These are phyloP conservation scores for Neocallimastix lanati DNA, from an alignment of 192 early-diverging fungal species.

Conservation along the genomic window DNA sequence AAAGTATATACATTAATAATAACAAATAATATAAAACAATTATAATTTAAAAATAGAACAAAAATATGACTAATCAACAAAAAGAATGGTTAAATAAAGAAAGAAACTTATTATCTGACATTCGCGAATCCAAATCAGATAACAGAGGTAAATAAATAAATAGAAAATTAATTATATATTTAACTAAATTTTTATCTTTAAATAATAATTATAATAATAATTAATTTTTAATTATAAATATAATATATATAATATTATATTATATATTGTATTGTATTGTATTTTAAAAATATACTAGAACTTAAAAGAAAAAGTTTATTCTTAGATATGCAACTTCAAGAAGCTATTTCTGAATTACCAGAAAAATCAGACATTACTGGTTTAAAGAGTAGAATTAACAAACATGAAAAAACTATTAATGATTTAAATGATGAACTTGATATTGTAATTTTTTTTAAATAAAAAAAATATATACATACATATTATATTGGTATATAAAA, in stretches of 20 bases:
- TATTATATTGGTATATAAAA: no score
- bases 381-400: not conserved
- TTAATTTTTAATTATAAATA: no score
- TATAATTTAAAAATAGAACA: not conserved
- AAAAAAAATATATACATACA: no score
- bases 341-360: not conserved
- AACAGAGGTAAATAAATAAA: not conserved
- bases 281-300: no score
- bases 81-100: not conserved
- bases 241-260: no score
- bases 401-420: not conserved
- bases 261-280: no score
- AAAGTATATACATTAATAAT: no score
- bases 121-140: not conserved
- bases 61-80: not conserved
- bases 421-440: not conserved
- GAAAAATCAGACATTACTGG: not conserved
- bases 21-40: no score
- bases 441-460: not conserved
- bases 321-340: not conserved
- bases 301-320: not conserved
- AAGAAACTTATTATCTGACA: not conserved
- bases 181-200: no score
- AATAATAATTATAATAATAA: no score
- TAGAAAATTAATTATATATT: not conserved